phyloP scores from a whole-genome alignment of 169 alveolate species.

The Plasmodium berghei region DNA sequence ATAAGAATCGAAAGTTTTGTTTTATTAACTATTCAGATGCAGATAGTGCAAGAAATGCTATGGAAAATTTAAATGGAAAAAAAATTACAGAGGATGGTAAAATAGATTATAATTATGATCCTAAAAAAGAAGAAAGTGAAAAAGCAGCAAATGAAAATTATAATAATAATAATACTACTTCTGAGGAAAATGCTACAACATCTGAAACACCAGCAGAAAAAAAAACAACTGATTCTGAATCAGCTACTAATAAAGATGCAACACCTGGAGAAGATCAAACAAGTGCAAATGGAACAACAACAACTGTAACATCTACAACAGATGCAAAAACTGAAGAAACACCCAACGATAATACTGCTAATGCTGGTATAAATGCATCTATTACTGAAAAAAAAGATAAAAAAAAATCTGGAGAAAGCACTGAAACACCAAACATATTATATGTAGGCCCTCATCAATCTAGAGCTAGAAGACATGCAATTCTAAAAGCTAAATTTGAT shows the following conservation, averaged over 20 bases:
- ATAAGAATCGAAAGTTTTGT: slow-evolving; percentile 91
- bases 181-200: background rate
- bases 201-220: background rate
- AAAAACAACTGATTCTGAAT: background rate
- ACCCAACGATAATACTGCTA: background rate
- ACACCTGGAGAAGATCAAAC: background rate
- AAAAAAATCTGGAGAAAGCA: slow-evolving; percentile 11
- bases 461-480: slow-evolving; percentile 91
- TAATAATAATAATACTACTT: background rate
- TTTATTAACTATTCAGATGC: slow-evolving; percentile 91
- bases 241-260: background rate
- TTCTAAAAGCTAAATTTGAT: slow-evolving; percentile 90
- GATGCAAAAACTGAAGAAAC: background rate
- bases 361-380: background rate
- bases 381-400: slow-evolving; percentile 5
- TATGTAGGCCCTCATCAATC: slow-evolving; percentile 93
- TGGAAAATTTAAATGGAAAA: slow-evolving; percentile 89
- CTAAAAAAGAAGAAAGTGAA: slow-evolving; percentile 62
- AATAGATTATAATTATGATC: slow-evolving; percentile 49
- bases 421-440: slow-evolving; percentile 72
- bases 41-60: slow-evolving; percentile 91
- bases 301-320: slow-evolving; percentile 5
- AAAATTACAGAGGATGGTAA: slow-evolving; percentile 82
- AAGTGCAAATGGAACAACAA: background rate
- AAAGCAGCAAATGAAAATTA: background rate